These are phyloP conservation scores for Ensete ventricosum DNA, from an alignment of 176 grass and related monocot genomes.

Conservation along the genomic window DNA sequence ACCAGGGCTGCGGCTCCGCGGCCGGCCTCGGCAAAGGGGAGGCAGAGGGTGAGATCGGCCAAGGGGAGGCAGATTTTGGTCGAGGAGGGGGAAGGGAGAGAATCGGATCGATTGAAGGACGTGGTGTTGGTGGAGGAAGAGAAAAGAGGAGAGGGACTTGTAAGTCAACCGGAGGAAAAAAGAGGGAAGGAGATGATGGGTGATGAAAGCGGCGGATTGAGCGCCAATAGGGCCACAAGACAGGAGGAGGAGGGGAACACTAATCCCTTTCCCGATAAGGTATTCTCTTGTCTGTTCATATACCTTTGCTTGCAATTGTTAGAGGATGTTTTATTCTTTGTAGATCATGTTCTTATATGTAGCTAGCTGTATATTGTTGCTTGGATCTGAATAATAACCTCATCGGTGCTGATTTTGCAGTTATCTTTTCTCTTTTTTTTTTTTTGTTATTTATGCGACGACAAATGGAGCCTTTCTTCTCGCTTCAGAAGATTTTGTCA, in stretches of 20 bases:
- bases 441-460: too few relatives aligned
- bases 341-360: neutral
- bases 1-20: conserved; percentile 19
- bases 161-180: conserved; percentile 8
- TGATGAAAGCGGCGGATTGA: conserved; percentile 15
- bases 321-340: neutral
- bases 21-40: conserved; percentile 28
- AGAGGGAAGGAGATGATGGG: conserved; percentile 32
- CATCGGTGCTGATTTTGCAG: too few relatives aligned
- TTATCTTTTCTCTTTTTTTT: too few relatives aligned
- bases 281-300: neutral
- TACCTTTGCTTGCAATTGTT: neutral
- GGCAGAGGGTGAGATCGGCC: conserved; percentile 6
- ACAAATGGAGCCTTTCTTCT: too few relatives aligned
- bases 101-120: conserved; percentile 26
- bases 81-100: conserved; percentile 30
- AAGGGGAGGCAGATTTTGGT: conserved; percentile 14
- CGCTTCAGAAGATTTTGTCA: too few relatives aligned
- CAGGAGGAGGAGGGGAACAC: conserved; percentile 21
- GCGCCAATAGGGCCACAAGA: conserved; percentile 6
- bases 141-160: neutral
- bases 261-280: conserved; percentile 17
- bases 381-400: too few relatives aligned
- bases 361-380: too few relatives aligned
- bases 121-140: conserved; percentile 14